phyloP scores from a whole-genome alignment of 2,329 filamentous ascomycete genomes.

The Pestalotiopsis sp. region DNA sequence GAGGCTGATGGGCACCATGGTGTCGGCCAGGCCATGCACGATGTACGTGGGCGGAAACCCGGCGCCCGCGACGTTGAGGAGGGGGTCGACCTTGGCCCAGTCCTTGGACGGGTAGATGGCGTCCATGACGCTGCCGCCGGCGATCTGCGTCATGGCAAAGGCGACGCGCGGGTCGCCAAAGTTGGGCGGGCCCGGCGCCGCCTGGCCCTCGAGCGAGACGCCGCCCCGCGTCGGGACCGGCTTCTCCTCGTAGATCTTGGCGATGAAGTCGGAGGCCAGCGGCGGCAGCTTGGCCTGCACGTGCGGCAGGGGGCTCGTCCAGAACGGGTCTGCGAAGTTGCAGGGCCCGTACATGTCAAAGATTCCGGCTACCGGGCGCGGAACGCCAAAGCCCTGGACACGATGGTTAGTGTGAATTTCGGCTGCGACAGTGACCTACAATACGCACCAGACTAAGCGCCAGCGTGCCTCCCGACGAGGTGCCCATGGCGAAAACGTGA shows the following conservation, averaged over 20 bases:
- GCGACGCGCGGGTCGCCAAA: conserved; percentile 37
- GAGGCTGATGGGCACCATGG: conserved; percentile 37
- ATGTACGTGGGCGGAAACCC: conserved; percentile 40
- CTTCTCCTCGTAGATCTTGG: conserved; percentile 33
- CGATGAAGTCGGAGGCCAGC: conserved; percentile 30
- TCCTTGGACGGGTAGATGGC: conserved; percentile 27
- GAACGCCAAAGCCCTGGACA: conserved; percentile 35
- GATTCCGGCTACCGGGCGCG: conserved; percentile 36
- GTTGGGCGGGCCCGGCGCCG: conserved; percentile 28
- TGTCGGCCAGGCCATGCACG: conserved; percentile 38
- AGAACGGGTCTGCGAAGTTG: conserved; percentile 37
- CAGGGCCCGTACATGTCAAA: conserved; percentile 42
- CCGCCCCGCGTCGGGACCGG: conserved; percentile 38
- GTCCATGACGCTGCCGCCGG: conserved; percentile 36
- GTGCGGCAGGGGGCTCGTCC: conserved; percentile 32
- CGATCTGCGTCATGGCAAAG: conserved; percentile 42
- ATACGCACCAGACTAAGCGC: conserved; percentile 34
- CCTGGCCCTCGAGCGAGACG: conserved; percentile 42
- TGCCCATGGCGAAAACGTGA: conserved; percentile 35
- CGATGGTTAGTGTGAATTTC: neutral
- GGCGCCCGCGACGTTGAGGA: conserved; percentile 26
- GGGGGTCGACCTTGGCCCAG: conserved; percentile 33
- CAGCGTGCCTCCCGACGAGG: conserved; percentile 35
- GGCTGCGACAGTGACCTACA: neutral
- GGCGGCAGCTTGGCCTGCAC: conserved; percentile 27